Percentiles rank a stretch among this genome's conserved stretches.
Conservation (phyloP, 1,284 basidiomycete genomes). For the Jaminaea rosea region DNA sequence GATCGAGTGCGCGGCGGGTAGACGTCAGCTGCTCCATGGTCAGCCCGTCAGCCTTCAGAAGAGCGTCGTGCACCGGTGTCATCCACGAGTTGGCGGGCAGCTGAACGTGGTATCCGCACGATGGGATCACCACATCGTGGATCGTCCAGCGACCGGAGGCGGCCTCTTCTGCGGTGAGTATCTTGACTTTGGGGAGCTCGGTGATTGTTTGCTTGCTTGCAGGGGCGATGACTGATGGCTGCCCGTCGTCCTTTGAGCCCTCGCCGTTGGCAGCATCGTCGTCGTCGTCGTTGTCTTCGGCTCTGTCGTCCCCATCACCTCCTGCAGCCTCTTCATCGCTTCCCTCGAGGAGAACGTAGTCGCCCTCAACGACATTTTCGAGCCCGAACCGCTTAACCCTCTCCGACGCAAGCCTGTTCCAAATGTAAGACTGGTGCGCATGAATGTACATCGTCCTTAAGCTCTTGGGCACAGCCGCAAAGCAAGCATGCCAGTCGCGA, state of each 20-base stretch:
- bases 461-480: conserved; percentile 51
- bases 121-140: conserved; percentile 87
- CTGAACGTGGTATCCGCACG: conserved; percentile 83
- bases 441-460: conserved; percentile 95
- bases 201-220: neutral
- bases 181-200: conserved; percentile 54
- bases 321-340: conserved; percentile 48
- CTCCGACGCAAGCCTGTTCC: conserved; percentile 92
- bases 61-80: conserved; percentile 70
- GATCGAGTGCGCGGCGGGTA: conserved; percentile 65
- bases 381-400: conserved; percentile 71
- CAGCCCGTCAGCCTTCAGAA: conserved; percentile 72
- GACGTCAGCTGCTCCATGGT: conserved; percentile 67
- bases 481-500: conserved; percentile 24
- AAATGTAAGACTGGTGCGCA: conserved; percentile 96
- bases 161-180: conserved; percentile 65
- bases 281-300: conserved; percentile 5
- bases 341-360: conserved; percentile 48
- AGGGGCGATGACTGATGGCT: neutral
- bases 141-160: conserved; percentile 62
- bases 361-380: conserved; percentile 69
- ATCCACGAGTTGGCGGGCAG: conserved; percentile 68
- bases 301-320: conserved; percentile 47
- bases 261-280: conserved; percentile 6
- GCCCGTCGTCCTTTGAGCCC: neutral